Conservation (phyloP, 495 filamentous ascomycete genomes). For the Penicillium pulvis region DNA sequence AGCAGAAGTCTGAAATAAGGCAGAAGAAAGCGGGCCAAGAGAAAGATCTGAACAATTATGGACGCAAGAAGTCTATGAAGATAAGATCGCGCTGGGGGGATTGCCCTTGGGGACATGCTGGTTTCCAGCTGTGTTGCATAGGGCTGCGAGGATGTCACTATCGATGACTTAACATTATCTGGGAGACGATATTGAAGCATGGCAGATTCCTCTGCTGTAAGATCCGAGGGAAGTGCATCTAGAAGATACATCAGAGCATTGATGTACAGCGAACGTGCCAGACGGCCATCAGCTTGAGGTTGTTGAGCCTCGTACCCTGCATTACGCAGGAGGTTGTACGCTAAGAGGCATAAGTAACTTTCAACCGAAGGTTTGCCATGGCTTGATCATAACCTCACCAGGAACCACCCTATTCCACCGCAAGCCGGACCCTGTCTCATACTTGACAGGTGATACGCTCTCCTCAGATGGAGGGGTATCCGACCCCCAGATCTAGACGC, state of each 20-base stretch:
- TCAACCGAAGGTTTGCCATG: not conserved
- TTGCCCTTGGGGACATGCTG: not conserved
- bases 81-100: slow-evolving; percentile 39
- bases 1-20: slow-evolving; percentile 61
- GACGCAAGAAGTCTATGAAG: slow-evolving; percentile 61
- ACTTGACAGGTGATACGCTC: slow-evolving; percentile 23
- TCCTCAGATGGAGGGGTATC: slow-evolving; percentile 17
- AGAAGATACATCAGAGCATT: slow-evolving; percentile 67
- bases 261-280: slow-evolving; percentile 68
- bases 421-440: slow-evolving; percentile 41
- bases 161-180: slow-evolving; percentile 25
- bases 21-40: slow-evolving; percentile 56
- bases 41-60: slow-evolving; percentile 56
- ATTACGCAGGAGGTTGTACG: slow-evolving; percentile 42
- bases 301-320: slow-evolving; percentile 44
- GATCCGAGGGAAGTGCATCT: slow-evolving; percentile 60
- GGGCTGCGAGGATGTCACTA: slow-evolving; percentile 9
- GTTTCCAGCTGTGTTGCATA: slow-evolving; percentile 37
- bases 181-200: slow-evolving; percentile 36
- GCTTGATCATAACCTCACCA: slow-evolving; percentile 28
- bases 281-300: slow-evolving; percentile 34
- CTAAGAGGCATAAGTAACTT: slow-evolving; percentile 21
- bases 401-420: slow-evolving; percentile 45
- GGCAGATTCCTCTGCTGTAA: slow-evolving; percentile 44
- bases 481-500: slow-evolving; percentile 18